A percentile compares a stretch with the other conserved stretches of the same genome.
Conservation (phyloP, 2,329 filamentous ascomycete species). For the Atkinsonella texensis region DNA sequence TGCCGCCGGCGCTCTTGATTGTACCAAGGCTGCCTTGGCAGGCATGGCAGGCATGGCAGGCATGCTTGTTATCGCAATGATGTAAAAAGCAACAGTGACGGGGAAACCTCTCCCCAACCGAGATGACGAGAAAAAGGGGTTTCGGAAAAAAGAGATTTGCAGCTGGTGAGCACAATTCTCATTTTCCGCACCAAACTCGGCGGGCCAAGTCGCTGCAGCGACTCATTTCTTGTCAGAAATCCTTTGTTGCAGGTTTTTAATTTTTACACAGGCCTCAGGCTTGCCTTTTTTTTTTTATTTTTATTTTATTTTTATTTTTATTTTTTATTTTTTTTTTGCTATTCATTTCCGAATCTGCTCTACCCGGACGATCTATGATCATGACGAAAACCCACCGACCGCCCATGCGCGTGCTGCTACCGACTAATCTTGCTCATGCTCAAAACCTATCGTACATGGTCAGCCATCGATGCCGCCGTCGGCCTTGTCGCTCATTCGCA, state of each 20-base stretch:
- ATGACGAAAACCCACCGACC: background rate
- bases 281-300: background rate
- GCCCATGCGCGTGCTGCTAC: too few species aligned
- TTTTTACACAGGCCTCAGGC: too few species aligned
- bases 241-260: background rate
- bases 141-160: background rate
- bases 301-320: slow-evolving; percentile 1
- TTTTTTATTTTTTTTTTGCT: too few species aligned
- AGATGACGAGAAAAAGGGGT: background rate
- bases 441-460: too few species aligned
- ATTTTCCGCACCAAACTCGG: background rate
- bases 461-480: too few species aligned
- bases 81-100: slow-evolving; percentile 26
- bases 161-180: background rate
- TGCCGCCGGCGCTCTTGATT: slow-evolving; percentile 32
- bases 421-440: too few species aligned
- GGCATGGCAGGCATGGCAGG: slow-evolving; percentile 39
- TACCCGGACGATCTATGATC: background rate
- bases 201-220: background rate
- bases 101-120: too few species aligned
- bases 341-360: too few species aligned
- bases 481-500: too few species aligned
- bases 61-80: slow-evolving; percentile 35
- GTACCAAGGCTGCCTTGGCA: slow-evolving; percentile 33
- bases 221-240: slow-evolving; percentile 1